Percentiles rank a stretch among this genome's conserved stretches.
Evolutionary conservation across 2,329 filamentous ascomycete species (phyloP).

Genomic region (Colletotrichum somersetense): DNA sequence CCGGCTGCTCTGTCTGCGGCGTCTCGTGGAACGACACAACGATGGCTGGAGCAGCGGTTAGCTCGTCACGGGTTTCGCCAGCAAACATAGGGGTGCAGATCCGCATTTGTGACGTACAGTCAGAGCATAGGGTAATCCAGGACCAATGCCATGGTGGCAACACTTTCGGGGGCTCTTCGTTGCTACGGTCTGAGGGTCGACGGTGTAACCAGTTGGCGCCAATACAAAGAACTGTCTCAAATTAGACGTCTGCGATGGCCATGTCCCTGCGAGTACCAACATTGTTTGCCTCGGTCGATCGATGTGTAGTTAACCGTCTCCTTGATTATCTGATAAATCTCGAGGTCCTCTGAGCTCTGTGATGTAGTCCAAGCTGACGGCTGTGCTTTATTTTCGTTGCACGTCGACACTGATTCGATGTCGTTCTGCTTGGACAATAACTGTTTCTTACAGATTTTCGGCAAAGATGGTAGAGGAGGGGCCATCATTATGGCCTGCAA

Average conservation of each 20-base stretch:
- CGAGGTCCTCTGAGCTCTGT: slow-evolving; percentile 45
- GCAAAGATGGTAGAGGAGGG: slow-evolving; percentile 37
- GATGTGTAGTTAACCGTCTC: slow-evolving; percentile 83
- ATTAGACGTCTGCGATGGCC: slow-evolving; percentile 42
- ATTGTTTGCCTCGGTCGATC: slow-evolving; percentile 75
- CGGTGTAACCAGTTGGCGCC: slow-evolving; percentile 76
- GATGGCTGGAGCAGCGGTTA: slow-evolving; percentile 62
- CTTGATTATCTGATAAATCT: slow-evolving; percentile 68
- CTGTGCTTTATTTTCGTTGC: slow-evolving; percentile 30
- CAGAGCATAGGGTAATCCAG: slow-evolving; percentile 77
- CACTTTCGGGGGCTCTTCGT: slow-evolving; percentile 44
- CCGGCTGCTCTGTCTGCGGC: slow-evolving; percentile 51
- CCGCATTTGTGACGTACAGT: slow-evolving; percentile 58
- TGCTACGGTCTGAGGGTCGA: slow-evolving; percentile 50
- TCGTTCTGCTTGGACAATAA: slow-evolving; percentile 2
- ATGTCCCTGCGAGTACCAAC: slow-evolving; percentile 54
- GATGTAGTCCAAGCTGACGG: slow-evolving; percentile 34
- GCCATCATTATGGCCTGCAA: slow-evolving; percentile 74
- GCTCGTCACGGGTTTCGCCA: slow-evolving; percentile 29
- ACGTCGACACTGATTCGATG: slow-evolving; percentile 17
- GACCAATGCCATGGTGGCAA: slow-evolving; percentile 69
- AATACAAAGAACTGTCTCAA: slow-evolving; percentile 70
- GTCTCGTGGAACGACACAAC: slow-evolving; percentile 78
- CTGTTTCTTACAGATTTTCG: background rate
- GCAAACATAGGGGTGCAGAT: background rate